Conservation (phyloP, 2,329 filamentous ascomycete genomes). For the Bertia moriformis region DNA sequence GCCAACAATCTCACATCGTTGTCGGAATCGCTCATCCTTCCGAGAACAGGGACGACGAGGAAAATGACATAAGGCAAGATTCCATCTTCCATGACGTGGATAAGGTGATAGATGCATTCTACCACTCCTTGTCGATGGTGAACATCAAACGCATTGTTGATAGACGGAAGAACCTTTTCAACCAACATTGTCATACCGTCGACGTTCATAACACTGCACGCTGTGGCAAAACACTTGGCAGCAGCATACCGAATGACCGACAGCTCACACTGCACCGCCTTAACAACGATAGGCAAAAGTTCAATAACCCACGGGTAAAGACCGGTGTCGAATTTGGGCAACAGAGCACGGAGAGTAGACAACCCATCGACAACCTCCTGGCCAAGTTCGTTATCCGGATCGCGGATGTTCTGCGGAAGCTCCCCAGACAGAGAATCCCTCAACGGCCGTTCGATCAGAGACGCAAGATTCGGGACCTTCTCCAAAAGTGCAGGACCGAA, state of each 20-base stretch:
- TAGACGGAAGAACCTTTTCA: conserved; percentile 79
- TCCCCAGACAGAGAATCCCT: conserved; percentile 57
- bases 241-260: conserved; percentile 93
- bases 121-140: conserved; percentile 84
- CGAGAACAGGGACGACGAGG: conserved; percentile 89
- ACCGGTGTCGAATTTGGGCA: conserved; percentile 69
- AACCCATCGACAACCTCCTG: conserved; percentile 90
- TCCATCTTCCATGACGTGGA: conserved; percentile 91
- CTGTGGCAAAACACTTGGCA: conserved; percentile 90
- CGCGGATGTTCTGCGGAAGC: conserved; percentile 58
- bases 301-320: conserved; percentile 70
- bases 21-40: conserved; percentile 96
- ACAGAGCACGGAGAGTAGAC: conserved; percentile 79
- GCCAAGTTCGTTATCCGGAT: conserved; percentile 62
- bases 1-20: conserved; percentile 87
- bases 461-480: conserved; percentile 69
- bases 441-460: conserved; percentile 71
- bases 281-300: conserved; percentile 73
- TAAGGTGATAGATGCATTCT: conserved; percentile 90
- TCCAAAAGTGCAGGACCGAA: conserved; percentile 68
- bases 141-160: conserved; percentile 79
- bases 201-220: conserved; percentile 91
- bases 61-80: conserved; percentile 98
- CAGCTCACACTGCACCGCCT: conserved; percentile 71
- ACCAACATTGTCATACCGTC: conserved; percentile 93